phyloP scores from a whole-genome alignment of 768 basidiomycete species.

The Asterophora lycoperdoides region DNA sequence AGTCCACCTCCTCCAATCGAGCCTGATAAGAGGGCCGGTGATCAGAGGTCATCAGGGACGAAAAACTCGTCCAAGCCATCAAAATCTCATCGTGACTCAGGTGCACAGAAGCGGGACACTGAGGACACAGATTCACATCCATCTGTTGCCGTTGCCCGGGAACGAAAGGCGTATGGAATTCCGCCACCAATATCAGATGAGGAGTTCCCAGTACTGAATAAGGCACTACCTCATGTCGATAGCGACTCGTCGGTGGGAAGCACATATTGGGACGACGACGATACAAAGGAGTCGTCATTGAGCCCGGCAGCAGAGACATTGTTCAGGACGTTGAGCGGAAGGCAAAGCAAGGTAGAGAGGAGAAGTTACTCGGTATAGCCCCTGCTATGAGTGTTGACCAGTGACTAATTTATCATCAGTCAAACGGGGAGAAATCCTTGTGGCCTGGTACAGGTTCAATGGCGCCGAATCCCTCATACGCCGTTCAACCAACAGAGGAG shows the following conservation, averaged over 20 bases:
- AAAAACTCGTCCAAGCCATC: background rate
- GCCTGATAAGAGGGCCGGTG: slow-evolving; percentile 6
- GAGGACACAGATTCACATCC: slow-evolving; percentile 19
- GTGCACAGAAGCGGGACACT: slow-evolving; percentile 4
- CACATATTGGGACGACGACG: slow-evolving; percentile 37
- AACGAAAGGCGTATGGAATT: slow-evolving; percentile 50
- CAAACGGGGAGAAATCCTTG: background rate
- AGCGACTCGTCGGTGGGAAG: slow-evolving; percentile 44
- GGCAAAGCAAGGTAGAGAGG: slow-evolving; percentile 16
- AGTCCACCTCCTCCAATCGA: slow-evolving; percentile 4
- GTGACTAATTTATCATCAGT: background rate
- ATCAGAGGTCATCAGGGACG: background rate
- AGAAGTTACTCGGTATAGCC: slow-evolving; percentile 12
- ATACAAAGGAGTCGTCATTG: slow-evolving; percentile 23
- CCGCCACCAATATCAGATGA: slow-evolving; percentile 40
- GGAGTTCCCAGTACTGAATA: slow-evolving; percentile 15
- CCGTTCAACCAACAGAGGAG: background rate
- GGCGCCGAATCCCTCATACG: slow-evolving; percentile 3
- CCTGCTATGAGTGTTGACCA: background rate
- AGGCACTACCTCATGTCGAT: slow-evolving; percentile 34
- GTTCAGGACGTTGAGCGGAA: slow-evolving; percentile 36
- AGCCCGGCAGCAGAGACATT: slow-evolving; percentile 48
- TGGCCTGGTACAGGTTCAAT: background rate
- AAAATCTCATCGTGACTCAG: background rate
- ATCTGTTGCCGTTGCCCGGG: slow-evolving; percentile 37